Evolutionary conservation across 164 flowering plant genomes (phyloP).

Genomic region (Chloranthus sessilifolius): DNA sequence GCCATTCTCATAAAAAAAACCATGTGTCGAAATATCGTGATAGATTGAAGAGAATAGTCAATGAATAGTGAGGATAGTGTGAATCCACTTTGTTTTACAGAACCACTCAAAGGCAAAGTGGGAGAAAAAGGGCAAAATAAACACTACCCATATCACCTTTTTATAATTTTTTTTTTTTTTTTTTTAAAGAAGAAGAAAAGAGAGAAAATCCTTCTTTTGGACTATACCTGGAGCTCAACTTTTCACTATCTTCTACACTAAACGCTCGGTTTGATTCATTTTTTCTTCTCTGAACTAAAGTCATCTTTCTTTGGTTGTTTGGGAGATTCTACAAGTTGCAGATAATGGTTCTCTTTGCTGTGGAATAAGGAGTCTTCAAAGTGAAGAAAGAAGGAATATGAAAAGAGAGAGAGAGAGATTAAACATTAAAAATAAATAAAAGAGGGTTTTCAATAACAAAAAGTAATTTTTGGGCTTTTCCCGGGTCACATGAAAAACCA

Average conservation of each 20-base stretch:
- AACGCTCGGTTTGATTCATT: conserved; percentile 23
- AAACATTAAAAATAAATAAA: conserved; percentile 6
- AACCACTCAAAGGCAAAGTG: too few species aligned
- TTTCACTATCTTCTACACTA: conserved; percentile 27
- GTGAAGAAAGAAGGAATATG: conserved; percentile 25
- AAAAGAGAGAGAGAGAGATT: conserved; percentile 16
- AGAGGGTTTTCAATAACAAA: conserved; percentile 3
- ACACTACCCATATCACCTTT: not conserved
- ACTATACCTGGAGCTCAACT: conserved; percentile 18
- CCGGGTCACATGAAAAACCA: conserved; percentile 17
- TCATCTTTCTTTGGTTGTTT: conserved; percentile 23
- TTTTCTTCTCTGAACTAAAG: conserved; percentile 30
- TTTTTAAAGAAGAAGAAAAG: conserved; percentile 21
- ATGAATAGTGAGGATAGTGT: too few species aligned
- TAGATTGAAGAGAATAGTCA: too few species aligned
- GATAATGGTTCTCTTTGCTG: conserved; percentile 26
- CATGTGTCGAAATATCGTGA: too few species aligned
- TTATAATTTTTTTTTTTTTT: not conserved
- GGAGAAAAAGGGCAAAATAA: too few species aligned
- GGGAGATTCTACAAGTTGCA: conserved; percentile 47
- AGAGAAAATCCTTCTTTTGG: conserved; percentile 24
- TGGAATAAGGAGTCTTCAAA: conserved; percentile 39
- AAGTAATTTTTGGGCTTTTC: conserved; percentile 29
- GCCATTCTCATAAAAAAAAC: too few species aligned
- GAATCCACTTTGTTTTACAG: too few species aligned